Percentiles rank a stretch among this genome's conserved stretches.
Evolutionary conservation across 495 filamentous ascomycete genomes (phyloP).

Genomic region (Aspergillus carlsbadensis): DNA sequence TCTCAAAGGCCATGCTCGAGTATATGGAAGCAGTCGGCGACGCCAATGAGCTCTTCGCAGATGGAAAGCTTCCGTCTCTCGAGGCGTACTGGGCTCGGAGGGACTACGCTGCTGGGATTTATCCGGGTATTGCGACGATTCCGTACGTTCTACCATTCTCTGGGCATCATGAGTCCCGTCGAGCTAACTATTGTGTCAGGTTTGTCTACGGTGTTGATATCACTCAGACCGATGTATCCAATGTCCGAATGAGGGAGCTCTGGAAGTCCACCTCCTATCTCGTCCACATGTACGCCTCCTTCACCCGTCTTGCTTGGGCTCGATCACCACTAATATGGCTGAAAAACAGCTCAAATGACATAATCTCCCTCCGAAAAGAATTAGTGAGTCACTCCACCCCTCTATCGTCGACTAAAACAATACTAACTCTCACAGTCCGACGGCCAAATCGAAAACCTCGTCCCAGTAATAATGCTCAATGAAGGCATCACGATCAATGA

Average conservation of each 20-base stretch:
- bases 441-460: conserved; percentile 1
- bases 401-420: too few relatives aligned
- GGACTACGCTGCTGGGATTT: neutral
- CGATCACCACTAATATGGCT: neutral
- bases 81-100: neutral
- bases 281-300: neutral
- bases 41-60: neutral
- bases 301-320: neutral
- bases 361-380: neutral
- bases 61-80: neutral
- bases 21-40: neutral
- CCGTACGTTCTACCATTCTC: neutral
- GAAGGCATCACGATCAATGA: neutral
- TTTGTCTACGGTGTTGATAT: neutral
- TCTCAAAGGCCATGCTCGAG: neutral
- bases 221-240: neutral
- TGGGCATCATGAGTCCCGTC: neutral
- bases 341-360: neutral
- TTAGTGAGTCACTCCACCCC: too few relatives aligned
- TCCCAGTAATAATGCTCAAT: neutral
- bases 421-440: neutral
- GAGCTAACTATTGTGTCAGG: neutral
- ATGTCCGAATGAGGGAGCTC: neutral
- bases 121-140: neutral
- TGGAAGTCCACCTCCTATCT: neutral